Evolutionary conservation across 495 filamentous ascomycete genomes (phyloP), one percentile per base, ranked within the genome.

Genomic region (Lophiostoma macrostomum): DNA sequence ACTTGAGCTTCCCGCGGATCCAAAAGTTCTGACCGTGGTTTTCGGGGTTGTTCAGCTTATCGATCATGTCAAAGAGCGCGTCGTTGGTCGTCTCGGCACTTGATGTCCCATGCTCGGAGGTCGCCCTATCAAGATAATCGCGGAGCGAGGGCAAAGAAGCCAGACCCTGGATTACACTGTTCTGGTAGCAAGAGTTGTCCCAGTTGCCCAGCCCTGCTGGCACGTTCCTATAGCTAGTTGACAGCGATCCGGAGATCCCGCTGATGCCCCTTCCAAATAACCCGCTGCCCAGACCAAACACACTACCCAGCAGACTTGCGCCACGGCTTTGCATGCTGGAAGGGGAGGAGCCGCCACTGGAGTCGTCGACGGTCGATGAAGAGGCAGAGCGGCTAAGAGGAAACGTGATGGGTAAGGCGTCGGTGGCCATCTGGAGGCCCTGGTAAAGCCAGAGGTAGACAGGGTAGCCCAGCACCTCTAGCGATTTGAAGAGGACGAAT

Each of bases 111-210:
- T 73, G 72, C 19, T 61, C 68, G 24, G 66, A 66, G n/a, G 71
- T 82, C 73, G 37, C 72, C 50, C 40, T 47, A 1, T 63, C 60
- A 25, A 86, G 63, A 41, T 77, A 84, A 5, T 56, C 58, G 5
- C 74, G 72, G 13, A 95, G 71, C 4, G 81, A 74, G 18, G 76
- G 72, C 36, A 97, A 77, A 5, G 90, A 87, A 4, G 91, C 84
- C 30, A 97, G 75, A 11, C 85, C 85, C 66, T 70, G 72, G 16
- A 97, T 81, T 16, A 96, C 86, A 55, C 91, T 96, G 66, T 99
- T 99, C 72, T 97, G 91, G 65, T 93, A 99, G 69, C 94, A 99
- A 0, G 89, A 95, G 63, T 95, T 96, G 68, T 95, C 84, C 73
- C 80, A 85, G 64, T 99, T 99, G 14, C 88, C 88, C 25, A 97